A percentile compares a stretch with the other conserved stretches of the same genome.
phyloP scores from a whole-genome alignment of 371 early-diverging fungal species.

The Mortierella sp. region DNA sequence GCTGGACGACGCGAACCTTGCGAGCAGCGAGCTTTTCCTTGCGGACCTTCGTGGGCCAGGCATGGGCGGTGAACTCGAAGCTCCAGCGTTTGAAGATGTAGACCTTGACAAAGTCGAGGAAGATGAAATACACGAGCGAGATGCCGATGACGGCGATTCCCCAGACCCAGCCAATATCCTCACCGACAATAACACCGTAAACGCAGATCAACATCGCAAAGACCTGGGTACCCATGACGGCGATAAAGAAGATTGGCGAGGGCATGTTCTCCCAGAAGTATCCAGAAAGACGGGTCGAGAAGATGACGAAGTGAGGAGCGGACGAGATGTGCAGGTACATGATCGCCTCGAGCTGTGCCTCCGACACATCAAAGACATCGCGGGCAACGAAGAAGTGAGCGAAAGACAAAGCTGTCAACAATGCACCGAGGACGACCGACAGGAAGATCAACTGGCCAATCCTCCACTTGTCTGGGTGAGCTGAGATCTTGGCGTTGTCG shows the following conservation, averaged over 20 bases:
- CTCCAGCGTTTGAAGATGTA: conserved; percentile 74
- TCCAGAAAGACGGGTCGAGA: conserved; percentile 90
- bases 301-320: conserved; percentile 95
- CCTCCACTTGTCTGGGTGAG: conserved; percentile 87
- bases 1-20: conserved; percentile 56
- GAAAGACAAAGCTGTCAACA: conserved; percentile 76
- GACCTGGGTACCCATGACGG: conserved; percentile 90
- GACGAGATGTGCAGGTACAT: conserved; percentile 90
- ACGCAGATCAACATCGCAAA: conserved; percentile 91
- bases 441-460: conserved; percentile 84
- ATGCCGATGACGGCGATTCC: conserved; percentile 64
- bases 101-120: conserved; percentile 87
- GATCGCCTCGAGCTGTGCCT: conserved; percentile 66
- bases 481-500: conserved; percentile 84
- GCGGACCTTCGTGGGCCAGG: conserved; percentile 78
- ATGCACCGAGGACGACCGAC: conserved; percentile 72
- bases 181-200: conserved; percentile 69
- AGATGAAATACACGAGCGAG: conserved; percentile 71
- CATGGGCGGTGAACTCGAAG: conserved; percentile 76
- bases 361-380: conserved; percentile 13
- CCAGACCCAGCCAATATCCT: conserved; percentile 62
- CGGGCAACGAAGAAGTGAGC: conserved; percentile 73
- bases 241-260: conserved; percentile 80
- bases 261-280: conserved; percentile 91
- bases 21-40: conserved; percentile 65